Evolutionary conservation across 140 eudicot species (phyloP), one percentile per base, ranked within the genome.

Genomic region (Anethum foeniculum): DNA sequence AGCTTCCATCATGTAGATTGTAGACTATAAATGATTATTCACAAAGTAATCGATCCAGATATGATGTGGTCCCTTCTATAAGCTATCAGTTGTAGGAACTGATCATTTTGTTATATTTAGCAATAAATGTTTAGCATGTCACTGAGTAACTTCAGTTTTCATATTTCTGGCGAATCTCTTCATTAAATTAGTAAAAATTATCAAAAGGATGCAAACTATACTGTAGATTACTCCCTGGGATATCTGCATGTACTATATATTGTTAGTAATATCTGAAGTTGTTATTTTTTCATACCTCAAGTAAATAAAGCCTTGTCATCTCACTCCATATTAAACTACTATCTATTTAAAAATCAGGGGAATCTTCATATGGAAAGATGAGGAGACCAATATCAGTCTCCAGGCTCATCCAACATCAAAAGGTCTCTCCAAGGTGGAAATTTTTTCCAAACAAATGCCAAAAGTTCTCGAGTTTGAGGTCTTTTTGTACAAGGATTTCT

Each of bases 361-460:
- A 77, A 82, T 73, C 62, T 89, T 93, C 77, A 30, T 79, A 39
- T 72, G 77, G 77, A 75, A 28, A 36, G 87, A 75, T 19, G 51
- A 23, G 81, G 51, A 43, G 52, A 36, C 79, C 28, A 79, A 47
- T 75, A 75, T 64, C 34, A 85, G 38, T 2, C 82, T 93, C 74
- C 81, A 77, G 86, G 97, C 90, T 28, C 86, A 89, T 77, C 88
- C 90, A 77, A 91, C 95, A 75, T 71, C 85, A 6, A 85, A 18
- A 49, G 89, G 85, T 81, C 86, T 46, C 43, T 49, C 73, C 39
- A 88, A 86, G 85, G 91, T 88, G 56, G 87, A 58, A 62, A 91
- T 88, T 47, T 60, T 87, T 36, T 72, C 86, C 3, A 82, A 68
- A 76, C 51, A 79, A 82, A 81, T 93, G 93, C 96, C 96, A 25